Evolutionary conservation across 352 stramenopile species (phyloP), one percentile per base, ranked within the genome.

Genomic region (Vaucheria bursata): DNA sequence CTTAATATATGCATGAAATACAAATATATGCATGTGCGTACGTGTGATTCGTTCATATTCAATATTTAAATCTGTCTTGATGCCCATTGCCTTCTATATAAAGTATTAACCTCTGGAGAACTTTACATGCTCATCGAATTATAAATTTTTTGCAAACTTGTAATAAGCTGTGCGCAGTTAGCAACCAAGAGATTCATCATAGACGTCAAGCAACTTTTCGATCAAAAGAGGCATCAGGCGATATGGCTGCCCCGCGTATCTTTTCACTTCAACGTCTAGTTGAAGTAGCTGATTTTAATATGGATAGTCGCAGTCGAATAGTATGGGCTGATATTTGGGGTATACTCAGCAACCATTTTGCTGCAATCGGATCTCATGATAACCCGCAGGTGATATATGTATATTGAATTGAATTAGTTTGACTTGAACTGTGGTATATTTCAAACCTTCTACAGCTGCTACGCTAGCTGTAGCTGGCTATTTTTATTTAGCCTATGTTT

Each of bases 251-350:
- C 40, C 94, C 95, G 31, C 92, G 96, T n/a, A 94, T 98, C 31
- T 99, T 98, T 82, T 97, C 92, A 67, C 87, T 99, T 70, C 95
- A 99, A 84, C 95, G 97, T 83, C 88, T 99, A 0, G 96, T 99
- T 4, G 97, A 99, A 87, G 95, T 99, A 8, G 96, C 96, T 0
- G 95, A 99, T 85, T 98, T 96, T 87, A 99, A 99, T 88, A 98
- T 99, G 94, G 88, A 96, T 72, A 92, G 88, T 36, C 91, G 97
- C 5, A 93, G 92, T 32, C 88, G 96, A 36, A 88, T 99, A 59
- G 95, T 97, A 4, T 99, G 96, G 96, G 90, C 93, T n/a, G 90
- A 95, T 73, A 96, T 98, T 39, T 99, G 97, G 97, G 87, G 89
- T 80, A 91, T 95, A 25, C 90, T 99, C 50, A 95, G 92, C 0